These are phyloP conservation scores for Aspergillus olivimuriae DNA, from an alignment of 495 filamentous ascomycete genomes.

Conservation along the genomic window DNA sequence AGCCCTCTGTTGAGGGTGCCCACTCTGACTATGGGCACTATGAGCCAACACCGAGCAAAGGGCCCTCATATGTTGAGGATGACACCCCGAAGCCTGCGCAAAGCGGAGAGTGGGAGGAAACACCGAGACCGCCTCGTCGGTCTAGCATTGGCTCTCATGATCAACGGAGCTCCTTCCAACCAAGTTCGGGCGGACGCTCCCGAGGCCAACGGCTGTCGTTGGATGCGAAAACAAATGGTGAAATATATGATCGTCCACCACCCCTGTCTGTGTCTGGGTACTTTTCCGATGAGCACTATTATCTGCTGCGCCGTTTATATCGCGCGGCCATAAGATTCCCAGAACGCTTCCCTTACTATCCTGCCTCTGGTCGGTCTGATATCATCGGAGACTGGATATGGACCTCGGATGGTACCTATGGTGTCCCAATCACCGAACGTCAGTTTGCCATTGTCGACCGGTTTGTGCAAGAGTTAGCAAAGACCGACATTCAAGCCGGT, in stretches of 20 bases:
- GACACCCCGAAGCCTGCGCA: slow-evolving; percentile 5
- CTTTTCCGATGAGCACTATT: slow-evolving; percentile 42
- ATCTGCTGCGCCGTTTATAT: slow-evolving; percentile 34
- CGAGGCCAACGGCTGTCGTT: too few species aligned
- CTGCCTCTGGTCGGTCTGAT: slow-evolving; percentile 28
- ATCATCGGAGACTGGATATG: slow-evolving; percentile 44
- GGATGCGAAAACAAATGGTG: slow-evolving; percentile 7
- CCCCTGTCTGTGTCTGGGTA: slow-evolving; percentile 33
- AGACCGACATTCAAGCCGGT: slow-evolving; percentile 31
- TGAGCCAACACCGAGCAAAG: slow-evolving; percentile 9
- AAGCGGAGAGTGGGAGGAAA: slow-evolving; percentile 10
- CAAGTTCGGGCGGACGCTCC: too few species aligned
- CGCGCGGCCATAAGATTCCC: slow-evolving; percentile 33
- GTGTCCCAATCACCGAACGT: slow-evolving; percentile 38
- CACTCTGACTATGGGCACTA: slow-evolving; percentile 13
- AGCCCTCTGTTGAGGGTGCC: slow-evolving; percentile 13
- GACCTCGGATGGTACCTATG: slow-evolving; percentile 38
- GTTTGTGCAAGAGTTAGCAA: slow-evolving; percentile 37
- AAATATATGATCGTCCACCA: slow-evolving; percentile 11
- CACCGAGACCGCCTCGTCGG: slow-evolving; percentile 3
- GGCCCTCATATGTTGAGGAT: slow-evolving; percentile 10
- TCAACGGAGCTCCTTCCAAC: slow-evolving; percentile 3
- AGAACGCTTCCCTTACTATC: slow-evolving; percentile 33
- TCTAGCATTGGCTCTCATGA: slow-evolving; percentile 4
- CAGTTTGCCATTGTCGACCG: slow-evolving; percentile 42